Base-by-base conservation (phyloP, 192 early-diverging fungal species). In the Spizellomyces punctatus region DNA sequence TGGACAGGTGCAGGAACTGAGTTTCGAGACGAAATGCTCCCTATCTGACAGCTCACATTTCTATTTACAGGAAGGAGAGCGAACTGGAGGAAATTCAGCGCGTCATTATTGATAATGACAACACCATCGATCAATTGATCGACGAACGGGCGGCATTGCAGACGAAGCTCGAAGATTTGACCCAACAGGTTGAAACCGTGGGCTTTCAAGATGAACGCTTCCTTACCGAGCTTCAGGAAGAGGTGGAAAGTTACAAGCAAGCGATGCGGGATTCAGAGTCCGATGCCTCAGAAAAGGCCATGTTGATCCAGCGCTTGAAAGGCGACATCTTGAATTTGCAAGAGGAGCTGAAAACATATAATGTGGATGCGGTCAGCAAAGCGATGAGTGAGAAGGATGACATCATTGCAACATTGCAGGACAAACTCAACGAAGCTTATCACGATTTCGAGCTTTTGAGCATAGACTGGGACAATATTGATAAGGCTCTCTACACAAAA, bases 401-500 rank as follows among this genome's bases (percentile, higher is more conserved):
- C 9, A 19, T 52, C n/a, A 84, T 87, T 36, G 63, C 17, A 49
- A 59, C 46, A 8, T 63, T 86, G 64, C 54, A 72, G 27, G 52
- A 65, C 10, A 76, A 84, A 62, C 71, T 87, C 17, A 58, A 72
- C 49, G 74, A 82, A 49, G 57, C 82, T 6, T 73, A 81, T 22
- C 67, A 50, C 6, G 85, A 87, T 55, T 82, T 87, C 67, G 82
- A 86, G 73, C 62, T 84, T 22, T 74, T 87, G 8, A 79, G 75
- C 46, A 10, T 82, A n/a, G 85, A 87, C 64, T 87, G 83, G 83
- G 80, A 83, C 57, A 44, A 78, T 49, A 67, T 87, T 14, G 84
- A 86, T 65, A 27, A 69, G 36, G 58, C 71, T 10, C 56, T 84
- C 21, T 47, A 44, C 9, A 41, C 17, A 72, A 44, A 65, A 58